These are phyloP conservation scores for Picochlorum sp. DNA, from an alignment of 139 green algal genomes.

Conservation along the genomic window DNA sequence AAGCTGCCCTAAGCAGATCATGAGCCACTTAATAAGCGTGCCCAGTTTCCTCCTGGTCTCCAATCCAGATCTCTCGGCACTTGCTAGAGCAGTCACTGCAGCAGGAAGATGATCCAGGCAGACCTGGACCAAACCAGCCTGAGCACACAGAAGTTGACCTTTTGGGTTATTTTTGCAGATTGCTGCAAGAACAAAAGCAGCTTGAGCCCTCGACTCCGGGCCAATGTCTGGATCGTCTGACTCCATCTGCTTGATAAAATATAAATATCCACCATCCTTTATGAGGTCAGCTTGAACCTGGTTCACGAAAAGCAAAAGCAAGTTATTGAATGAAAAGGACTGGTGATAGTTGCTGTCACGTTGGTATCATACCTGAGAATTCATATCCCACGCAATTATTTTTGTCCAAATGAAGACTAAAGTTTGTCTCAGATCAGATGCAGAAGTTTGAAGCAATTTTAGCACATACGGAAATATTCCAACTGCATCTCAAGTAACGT, in stretches of 20 bases:
- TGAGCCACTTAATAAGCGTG: conserved; percentile 86
- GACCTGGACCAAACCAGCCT: conserved; percentile 25
- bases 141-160: conserved; percentile 33
- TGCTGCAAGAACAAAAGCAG: conserved; percentile 86
- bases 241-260: conserved; percentile 95
- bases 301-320: not conserved
- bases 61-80: not conserved
- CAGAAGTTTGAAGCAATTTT: conserved; percentile 98
- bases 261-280: conserved; percentile 89
- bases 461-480: conserved; percentile 99
- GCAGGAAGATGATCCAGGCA: conserved; percentile 9
- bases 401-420: conserved; percentile 99
- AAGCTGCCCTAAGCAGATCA: conserved; percentile 82
- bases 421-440: conserved; percentile 77
- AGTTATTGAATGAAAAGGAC: not conserved
- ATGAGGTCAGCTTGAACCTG: conserved; percentile 73
- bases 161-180: conserved; percentile 72
- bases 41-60: not conserved
- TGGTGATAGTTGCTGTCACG: conserved; percentile 20
- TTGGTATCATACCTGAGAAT: conserved; percentile 54
- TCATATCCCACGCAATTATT: conserved; percentile 86
- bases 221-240: conserved; percentile 23
- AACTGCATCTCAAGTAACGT: conserved; percentile 30
- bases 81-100: conserved; percentile 1
- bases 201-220: conserved; percentile 44